Evolutionary conservation across 202 grass and related monocot genomes (phyloP).

Genomic region (Setaria viridis): DNA sequence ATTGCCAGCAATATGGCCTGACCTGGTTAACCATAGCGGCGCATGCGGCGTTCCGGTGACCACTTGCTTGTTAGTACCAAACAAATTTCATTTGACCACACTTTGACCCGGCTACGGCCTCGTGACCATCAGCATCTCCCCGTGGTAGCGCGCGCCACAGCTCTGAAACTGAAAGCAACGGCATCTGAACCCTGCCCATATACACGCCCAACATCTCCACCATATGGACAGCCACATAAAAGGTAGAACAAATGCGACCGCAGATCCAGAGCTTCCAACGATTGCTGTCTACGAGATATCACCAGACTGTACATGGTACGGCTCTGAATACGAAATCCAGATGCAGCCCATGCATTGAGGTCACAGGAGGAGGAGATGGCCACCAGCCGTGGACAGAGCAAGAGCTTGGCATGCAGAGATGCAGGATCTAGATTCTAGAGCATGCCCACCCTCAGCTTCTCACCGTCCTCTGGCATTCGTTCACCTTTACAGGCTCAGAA

Average conservation of each 20-base stretch:
- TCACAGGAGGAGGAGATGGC: conserved; percentile 20
- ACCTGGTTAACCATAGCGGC: not conserved
- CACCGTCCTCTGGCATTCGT: conserved; percentile 17
- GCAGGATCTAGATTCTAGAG: conserved; percentile 39
- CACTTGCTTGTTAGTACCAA: not conserved
- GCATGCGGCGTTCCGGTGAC: conserved; percentile 3
- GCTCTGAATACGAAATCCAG: conserved; percentile 44
- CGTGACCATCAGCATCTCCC: conserved; percentile 37
- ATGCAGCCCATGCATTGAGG: conserved; percentile 34
- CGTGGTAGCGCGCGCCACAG: conserved; percentile 8
- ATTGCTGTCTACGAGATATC: conserved; percentile 43
- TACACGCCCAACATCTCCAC: conserved; percentile 25
- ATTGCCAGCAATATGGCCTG: conserved; percentile 22
- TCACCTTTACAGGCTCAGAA: conserved; percentile 29
- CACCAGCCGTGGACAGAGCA: conserved; percentile 24
- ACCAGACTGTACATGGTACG: conserved; percentile 51
- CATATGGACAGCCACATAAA: not conserved
- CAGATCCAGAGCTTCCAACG: conserved; percentile 58
- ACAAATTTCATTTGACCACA: conserved; percentile 28
- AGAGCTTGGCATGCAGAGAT: conserved; percentile 23
- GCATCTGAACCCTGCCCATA: conserved; percentile 34
- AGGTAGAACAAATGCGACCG: conserved; percentile 24
- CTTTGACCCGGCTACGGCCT: conserved; percentile 35
- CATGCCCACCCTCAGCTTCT: conserved; percentile 16
- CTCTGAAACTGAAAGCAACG: conserved; percentile 45